These are phyloP conservation scores for Emergomyces orientalis DNA, from an alignment of 2,329 filamentous ascomycete species.

Conservation along the genomic window DNA sequence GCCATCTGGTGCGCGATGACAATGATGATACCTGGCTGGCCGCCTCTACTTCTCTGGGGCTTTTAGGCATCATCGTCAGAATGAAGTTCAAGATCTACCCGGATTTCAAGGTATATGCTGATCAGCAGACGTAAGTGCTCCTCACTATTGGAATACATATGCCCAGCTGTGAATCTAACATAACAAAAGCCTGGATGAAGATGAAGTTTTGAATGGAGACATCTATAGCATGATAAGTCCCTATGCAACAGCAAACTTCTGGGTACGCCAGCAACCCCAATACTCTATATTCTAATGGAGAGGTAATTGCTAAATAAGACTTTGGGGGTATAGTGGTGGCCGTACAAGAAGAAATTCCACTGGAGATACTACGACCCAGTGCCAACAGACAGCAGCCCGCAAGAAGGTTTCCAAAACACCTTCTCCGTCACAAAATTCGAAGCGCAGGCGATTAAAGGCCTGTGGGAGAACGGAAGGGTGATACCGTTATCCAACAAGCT, in stretches of 20 bases:
- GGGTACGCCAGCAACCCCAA: conserved; percentile 28
- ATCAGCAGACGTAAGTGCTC: conserved; percentile 34
- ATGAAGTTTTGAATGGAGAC: conserved; percentile 42
- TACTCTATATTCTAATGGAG: not conserved
- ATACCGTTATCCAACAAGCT: conserved; percentile 42
- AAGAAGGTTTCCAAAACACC: conserved; percentile 45
- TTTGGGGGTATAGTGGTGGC: conserved; percentile 39
- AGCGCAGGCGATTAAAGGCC: conserved; percentile 32
- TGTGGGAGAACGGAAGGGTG: conserved; percentile 43
- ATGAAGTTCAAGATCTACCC: conserved; percentile 44
- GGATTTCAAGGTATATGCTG: conserved; percentile 45
- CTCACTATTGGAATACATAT: not conserved
- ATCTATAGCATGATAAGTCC: conserved; percentile 44
- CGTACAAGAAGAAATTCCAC: conserved; percentile 44
- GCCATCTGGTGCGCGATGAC: conserved; percentile 36
- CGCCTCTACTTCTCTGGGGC: conserved; percentile 43
- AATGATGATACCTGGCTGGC: conserved; percentile 43
- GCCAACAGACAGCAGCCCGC: conserved; percentile 30
- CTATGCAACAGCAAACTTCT: conserved; percentile 45
- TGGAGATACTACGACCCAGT: conserved; percentile 46
- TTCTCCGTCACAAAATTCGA: conserved; percentile 43
- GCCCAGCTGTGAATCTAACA: not conserved
- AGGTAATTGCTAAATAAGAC: not conserved
- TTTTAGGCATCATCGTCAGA: conserved; percentile 42
- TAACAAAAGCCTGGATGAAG: conserved; percentile 32